A percentile compares a stretch with the other conserved stretches of the same genome.
Evolutionary conservation across 306 rosid species (phyloP).

Genomic region (Carpinus viminea): DNA sequence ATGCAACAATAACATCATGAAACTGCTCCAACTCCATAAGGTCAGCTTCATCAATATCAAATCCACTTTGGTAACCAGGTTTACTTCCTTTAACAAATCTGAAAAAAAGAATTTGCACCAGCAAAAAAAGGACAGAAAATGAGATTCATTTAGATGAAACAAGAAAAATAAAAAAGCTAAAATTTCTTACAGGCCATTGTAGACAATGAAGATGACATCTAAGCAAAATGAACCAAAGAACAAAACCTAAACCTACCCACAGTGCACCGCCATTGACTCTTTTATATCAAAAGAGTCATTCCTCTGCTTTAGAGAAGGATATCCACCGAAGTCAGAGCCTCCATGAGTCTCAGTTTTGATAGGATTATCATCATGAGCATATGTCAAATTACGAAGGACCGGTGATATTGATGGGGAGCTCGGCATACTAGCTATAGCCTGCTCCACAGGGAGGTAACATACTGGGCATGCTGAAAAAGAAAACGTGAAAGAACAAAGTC

Average conservation of each 20-base stretch:
- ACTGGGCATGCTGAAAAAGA: conserved; percentile 87
- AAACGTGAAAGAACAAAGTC: conserved; percentile 31
- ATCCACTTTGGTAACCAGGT: conserved; percentile 85
- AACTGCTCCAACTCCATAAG: conserved; percentile 76
- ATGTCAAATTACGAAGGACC: conserved; percentile 63
- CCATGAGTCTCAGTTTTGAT: conserved; percentile 55
- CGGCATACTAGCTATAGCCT: conserved; percentile 91
- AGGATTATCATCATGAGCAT: conserved; percentile 67
- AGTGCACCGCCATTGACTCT: conserved; percentile 80
- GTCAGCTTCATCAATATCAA: conserved; percentile 90
- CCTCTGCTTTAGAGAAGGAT: conserved; percentile 76
- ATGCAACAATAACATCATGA: conserved; percentile 93
- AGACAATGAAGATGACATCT: not conserved
- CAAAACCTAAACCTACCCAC: conserved; percentile 69
- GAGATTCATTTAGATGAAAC: conserved; percentile 12
- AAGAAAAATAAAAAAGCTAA: not conserved
- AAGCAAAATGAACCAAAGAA: conserved; percentile 20
- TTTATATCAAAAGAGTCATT: conserved; percentile 79
- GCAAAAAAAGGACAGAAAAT: conserved; percentile 26
- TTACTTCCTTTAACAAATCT: conserved; percentile 90
- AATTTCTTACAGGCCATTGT: conserved; percentile 6
- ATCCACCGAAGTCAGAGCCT: conserved; percentile 97
- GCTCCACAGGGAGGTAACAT: conserved; percentile 82
- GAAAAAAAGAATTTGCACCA: conserved; percentile 34
- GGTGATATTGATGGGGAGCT: conserved; percentile 69